Evolutionary conservation across 2,329 filamentous ascomycete species (phyloP), one percentile per base, ranked within the genome.

Genomic region (Helminthosporium solani): DNA sequence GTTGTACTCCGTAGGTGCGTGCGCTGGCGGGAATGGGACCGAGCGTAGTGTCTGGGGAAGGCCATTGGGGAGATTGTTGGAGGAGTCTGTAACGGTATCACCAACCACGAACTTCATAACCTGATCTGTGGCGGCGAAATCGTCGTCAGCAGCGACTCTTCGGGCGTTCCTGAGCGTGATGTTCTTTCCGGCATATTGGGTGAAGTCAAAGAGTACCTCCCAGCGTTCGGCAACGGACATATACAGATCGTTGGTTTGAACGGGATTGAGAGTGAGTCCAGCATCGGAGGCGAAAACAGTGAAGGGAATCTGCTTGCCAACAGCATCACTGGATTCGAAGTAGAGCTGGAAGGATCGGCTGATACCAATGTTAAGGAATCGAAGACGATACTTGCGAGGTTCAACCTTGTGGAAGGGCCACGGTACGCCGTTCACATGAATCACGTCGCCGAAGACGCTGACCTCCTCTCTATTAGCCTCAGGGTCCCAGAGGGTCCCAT

Each of bases 161-260:
- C 71, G 71, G 31, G 75, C 63, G 51, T 76, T 76, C 44, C 61
- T 67, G 11, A 76, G 54, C 8, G 67, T 70, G 48, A 82, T 61
- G 42, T 75, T 78, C 58, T 80, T 69, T 19, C 77, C 78, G 1
- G 70, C 70, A 52, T 70, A 80, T 1, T 56, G 44, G 7, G 73
- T 63, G 55, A 83, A 83, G 61, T 83, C 79, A 43, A 83, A 65
- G n/a, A 83, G 71, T 25, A 82, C 67, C 52, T 83, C 80, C 53
- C 76, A 83, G 2, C 80, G 73, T 60, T 82, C 80, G 2, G 77
- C 80, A 62, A 79, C 79, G 3, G 76, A 67, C 30, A 80, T 67
- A 36, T 71, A 67, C 7, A 80, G 57, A 16, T 70, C 59, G 27
- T 66, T 67, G 3, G 70, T 65, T 8, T 61, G 53, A 3, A 78